Evolutionary conservation across 495 filamentous ascomycete genomes (phyloP), one percentile per base, ranked within the genome.

Genomic region (Staphylotrichum tortipilum): DNA sequence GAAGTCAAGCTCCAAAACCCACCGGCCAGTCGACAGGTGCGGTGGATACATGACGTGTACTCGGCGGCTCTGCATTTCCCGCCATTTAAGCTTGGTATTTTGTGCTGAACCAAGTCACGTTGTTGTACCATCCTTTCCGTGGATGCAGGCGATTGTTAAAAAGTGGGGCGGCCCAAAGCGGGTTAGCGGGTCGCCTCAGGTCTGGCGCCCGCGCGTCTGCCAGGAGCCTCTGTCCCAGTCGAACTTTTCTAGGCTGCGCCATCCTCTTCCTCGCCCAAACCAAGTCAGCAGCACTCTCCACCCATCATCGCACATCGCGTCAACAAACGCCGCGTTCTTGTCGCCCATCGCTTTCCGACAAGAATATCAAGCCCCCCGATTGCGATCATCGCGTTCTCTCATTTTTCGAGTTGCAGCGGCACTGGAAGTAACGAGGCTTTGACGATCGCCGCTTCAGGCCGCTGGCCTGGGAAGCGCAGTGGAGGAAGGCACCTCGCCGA

Each of bases 251-350:
- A 44, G 51, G 38, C 38, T 30, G 47, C 47, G 34, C 53, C 56
- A 59, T 57, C 59, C 50, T 46, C 51, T 48, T 57, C 55, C 54
- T 56, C 37, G 44, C 52, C 57, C 52, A 60, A 66, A 68, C 63
- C 60, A 1, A 28, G n/a, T n/a, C n/a, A n/a, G 10, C 6, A 58
- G 35, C 47, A 45, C 40, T 33, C 48, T 47, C 43, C 63, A 55
- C 55, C 61, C 51, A 26, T 36, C 55, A 68, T 64, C 65, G 57
- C 63, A 55, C 65, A 63, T 64, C 68, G 68, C 62, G 59, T 63
- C 64, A 58, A 44, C 53, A 60, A 58, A 52, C 51, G 52, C 57
- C 54, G 48, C 37, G 59, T 61, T 60, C 47, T 53, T 52, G 37
- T 55, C 49, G 60, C 55, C 48, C 18, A 55, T 49, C 53, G 6